Evolutionary conservation across 768 basidiomycete species (phyloP), one percentile per base, ranked within the genome.

Genomic region (Fistulinella prunicolor): DNA sequence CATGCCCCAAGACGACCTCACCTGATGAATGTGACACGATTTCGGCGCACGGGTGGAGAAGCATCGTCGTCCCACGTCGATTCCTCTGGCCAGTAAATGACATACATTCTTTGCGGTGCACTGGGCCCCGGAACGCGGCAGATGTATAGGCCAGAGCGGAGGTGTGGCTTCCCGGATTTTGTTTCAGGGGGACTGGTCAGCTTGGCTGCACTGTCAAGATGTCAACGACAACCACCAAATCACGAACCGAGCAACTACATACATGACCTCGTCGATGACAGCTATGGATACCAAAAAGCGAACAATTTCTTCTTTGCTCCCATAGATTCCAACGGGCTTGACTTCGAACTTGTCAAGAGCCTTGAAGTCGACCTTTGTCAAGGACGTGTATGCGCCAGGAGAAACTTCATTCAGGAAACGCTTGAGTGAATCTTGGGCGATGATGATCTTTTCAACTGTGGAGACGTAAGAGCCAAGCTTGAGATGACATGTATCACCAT

Each of bases 11-110:
- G 9, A 22, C 14, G 37, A 20, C 28, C 57, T 50, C 55, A 78
- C 81, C 82, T 65, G 77, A 83, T 81, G 60, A 83, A 83, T 0
- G 81, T 79, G 3, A 77, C 67, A 8, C 83, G 69, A 57, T 82
- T 83, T 2, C 75, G 69, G 16, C 68, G 59, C 8, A 80, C 72
- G 6, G 79, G 67, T 0, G 75, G 70, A 14, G 69, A 51, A 1
- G 80, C 74, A 28, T 69, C 61, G 50, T 82, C 80, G 30, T 76
- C 58, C 82, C 82, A 83, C 0, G 81, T 82, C 0, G 65, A 67
- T 13, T 79, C 73, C 52, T 85, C 79, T 0, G 82, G 83, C 83
- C 83, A 84, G 50, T 79, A 85, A 3, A 83, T 57, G 7, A 79
- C 71, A 49, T 76, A 80, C 6, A 75, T 47, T n/a, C 59, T 55